phyloP scores from a whole-genome alignment of 495 filamentous ascomycete species.

The Lepidopterella palustris region DNA sequence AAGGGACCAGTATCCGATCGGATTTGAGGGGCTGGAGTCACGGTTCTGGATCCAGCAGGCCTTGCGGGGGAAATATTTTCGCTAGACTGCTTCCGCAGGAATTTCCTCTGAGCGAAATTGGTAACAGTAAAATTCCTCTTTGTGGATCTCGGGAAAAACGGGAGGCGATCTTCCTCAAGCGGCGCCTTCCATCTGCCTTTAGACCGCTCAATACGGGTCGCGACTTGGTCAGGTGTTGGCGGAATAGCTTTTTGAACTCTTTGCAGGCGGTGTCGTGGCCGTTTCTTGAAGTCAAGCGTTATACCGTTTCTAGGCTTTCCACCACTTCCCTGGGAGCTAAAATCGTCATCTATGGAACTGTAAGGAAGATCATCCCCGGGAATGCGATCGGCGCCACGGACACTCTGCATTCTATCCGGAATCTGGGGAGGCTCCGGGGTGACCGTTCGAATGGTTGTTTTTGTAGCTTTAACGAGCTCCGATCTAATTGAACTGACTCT shows the following conservation, averaged over 20 bases:
- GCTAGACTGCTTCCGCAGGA: background rate
- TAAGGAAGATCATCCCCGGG: conserved; percentile 5
- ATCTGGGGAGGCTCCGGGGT: conserved; percentile 2
- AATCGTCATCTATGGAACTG: background rate
- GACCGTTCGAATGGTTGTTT: conserved; percentile 18
- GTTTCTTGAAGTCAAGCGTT: background rate
- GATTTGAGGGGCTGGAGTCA: background rate
- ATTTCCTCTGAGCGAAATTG: background rate
- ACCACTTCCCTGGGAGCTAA: background rate
- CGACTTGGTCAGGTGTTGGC: conserved; percentile 28
- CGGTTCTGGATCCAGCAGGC: background rate
- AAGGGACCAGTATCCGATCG: conserved; percentile 1
- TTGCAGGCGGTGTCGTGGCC: background rate
- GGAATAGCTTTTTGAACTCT: conserved; percentile 13
- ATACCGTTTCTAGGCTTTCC: background rate
- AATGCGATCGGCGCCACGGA: conserved; percentile 10
- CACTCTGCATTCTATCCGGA: conserved; percentile 9
- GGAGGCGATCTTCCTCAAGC: conserved; percentile 27
- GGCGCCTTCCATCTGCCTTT: conserved; percentile 33
- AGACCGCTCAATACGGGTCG: conserved; percentile 24
- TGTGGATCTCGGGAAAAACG: conserved; percentile 15
- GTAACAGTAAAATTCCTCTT: conserved; percentile 21
- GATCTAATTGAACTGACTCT: conserved; percentile 10
- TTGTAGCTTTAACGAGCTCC: conserved; percentile 3
- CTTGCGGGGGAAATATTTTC: background rate